These are phyloP conservation scores for Dittrichia graveolens DNA, from an alignment of 129 eudicot species.

Conservation along the genomic window DNA sequence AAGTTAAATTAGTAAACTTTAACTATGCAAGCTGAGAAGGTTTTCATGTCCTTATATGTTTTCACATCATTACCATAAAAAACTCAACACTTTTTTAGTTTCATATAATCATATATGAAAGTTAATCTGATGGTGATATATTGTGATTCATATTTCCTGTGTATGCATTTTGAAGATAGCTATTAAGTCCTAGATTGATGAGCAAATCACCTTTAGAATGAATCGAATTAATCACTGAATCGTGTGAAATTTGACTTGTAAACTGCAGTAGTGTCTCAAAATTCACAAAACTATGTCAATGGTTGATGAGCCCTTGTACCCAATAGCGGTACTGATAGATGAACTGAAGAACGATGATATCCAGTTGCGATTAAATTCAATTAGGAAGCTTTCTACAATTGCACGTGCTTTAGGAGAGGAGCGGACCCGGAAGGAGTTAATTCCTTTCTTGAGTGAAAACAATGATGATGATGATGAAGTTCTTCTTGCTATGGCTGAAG, in stretches of 20 bases:
- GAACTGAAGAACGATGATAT: slow-evolving; percentile 96
- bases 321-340: slow-evolving; percentile 93
- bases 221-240: background rate
- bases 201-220: background rate
- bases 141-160: background rate
- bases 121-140: background rate
- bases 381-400: slow-evolving; percentile 85
- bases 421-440: slow-evolving; percentile 83
- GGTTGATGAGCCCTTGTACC: slow-evolving; percentile 96
- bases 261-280: slow-evolving; percentile 26
- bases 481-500: slow-evolving; percentile 98
- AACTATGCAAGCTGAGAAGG: slow-evolving; percentile 12
- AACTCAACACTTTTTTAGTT: no score
- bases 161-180: background rate
- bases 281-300: slow-evolving; percentile 56
- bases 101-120: no score
- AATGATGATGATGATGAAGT: slow-evolving; percentile 98
- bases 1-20: background rate
- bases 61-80: background rate
- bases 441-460: slow-evolving; percentile 92
- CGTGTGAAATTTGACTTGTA: slow-evolving; percentile 15
- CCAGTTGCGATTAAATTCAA: slow-evolving; percentile 87
- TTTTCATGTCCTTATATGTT: background rate
- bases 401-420: slow-evolving; percentile 99
- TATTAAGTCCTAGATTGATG: background rate